Evolutionary conservation across 768 basidiomycete genomes (phyloP).

Genomic region (Hirschioporus abietinus): DNA sequence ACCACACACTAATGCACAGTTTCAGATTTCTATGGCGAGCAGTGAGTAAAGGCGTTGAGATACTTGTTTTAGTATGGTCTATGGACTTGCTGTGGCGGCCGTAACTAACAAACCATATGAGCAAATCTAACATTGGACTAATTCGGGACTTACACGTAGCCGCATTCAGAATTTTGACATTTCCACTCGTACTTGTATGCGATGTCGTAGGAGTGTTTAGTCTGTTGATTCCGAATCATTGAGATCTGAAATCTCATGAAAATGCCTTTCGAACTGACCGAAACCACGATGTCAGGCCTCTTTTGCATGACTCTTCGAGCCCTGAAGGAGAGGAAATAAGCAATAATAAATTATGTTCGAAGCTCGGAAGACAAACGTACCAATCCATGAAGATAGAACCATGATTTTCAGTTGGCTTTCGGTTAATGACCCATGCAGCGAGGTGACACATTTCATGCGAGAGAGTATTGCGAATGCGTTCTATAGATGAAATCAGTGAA

Average conservation of each 20-base stretch:
- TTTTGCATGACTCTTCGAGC: constrained; percentile 63
- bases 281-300: constrained; percentile 65
- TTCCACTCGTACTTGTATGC: constrained; percentile 68
- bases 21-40: too few species aligned
- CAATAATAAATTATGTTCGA: constrained; percentile 7
- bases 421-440: constrained; percentile 79
- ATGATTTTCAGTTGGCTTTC: constrained; percentile 65
- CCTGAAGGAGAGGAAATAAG: constrained; percentile 34
- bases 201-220: constrained; percentile 71
- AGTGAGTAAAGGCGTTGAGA: constrained; percentile 18
- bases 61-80: constrained; percentile 54
- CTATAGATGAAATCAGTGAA: constrained; percentile 29
- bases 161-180: constrained; percentile 47
- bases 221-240: constrained; percentile 32
- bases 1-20: constrained; percentile 49
- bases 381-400: constrained; percentile 69
- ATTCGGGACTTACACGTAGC: constrained; percentile 44
- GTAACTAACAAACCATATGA: constrained; percentile 39
- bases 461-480: constrained; percentile 75
- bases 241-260: background rate
- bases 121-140: constrained; percentile 5
- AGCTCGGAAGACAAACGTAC: constrained; percentile 31
- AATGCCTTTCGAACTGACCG: constrained; percentile 33
- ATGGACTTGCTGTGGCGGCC: constrained; percentile 70
- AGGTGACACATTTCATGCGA: constrained; percentile 93